phyloP scores from a whole-genome alignment of 2,329 filamentous ascomycete genomes.

The Fusarium heterosporum region DNA sequence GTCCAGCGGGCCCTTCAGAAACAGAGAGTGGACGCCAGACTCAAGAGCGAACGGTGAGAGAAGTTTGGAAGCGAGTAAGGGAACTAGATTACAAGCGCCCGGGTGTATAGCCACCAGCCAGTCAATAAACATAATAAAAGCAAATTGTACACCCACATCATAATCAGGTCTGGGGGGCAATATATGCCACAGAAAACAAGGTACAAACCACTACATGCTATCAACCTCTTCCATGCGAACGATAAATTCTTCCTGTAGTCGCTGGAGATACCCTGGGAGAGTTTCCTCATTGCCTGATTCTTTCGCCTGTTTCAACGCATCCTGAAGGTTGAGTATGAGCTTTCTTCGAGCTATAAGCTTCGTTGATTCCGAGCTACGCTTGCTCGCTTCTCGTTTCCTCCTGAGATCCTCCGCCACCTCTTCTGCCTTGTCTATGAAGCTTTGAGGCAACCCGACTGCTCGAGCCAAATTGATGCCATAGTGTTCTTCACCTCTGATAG shows the following conservation, averaged over 20 bases:
- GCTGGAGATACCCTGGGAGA: conserved; percentile 56
- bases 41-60: conserved; percentile 77
- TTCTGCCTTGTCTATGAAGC: conserved; percentile 76
- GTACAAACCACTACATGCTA: conserved; percentile 21
- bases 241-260: conserved; percentile 77
- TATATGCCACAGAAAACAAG: background rate
- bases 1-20: conserved; percentile 71
- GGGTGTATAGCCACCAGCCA: conserved; percentile 52
- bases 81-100: conserved; percentile 75
- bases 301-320: conserved; percentile 76
- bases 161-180: background rate
- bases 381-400: conserved; percentile 66
- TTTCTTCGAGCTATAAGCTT: conserved; percentile 74
- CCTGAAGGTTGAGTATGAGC: conserved; percentile 77
- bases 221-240: conserved; percentile 76
- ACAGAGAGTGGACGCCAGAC: conserved; percentile 73
- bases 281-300: conserved; percentile 71
- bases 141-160: background rate
- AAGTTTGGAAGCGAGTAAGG: conserved; percentile 77
- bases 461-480: conserved; percentile 89
- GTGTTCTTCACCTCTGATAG: conserved; percentile 71
- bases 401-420: conserved; percentile 72
- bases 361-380: conserved; percentile 68
- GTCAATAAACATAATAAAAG: conserved; percentile 1
- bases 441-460: conserved; percentile 76